Base-by-base conservation (phyloP, 768 basidiomycete genomes). In the Leccinum arenicola region DNA sequence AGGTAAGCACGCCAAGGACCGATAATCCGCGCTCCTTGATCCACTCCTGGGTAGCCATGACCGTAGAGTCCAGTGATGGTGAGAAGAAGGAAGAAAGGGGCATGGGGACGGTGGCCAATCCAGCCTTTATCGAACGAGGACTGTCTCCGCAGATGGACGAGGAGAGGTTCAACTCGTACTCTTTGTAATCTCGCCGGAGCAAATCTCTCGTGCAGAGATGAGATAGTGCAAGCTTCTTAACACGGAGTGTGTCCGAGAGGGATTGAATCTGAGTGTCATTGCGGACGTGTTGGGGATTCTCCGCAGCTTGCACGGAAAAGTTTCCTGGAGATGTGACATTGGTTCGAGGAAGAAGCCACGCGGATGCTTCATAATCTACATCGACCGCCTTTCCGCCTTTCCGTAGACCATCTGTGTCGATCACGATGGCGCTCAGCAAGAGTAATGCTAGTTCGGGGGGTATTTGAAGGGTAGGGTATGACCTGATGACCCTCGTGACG, bases 121-220 rank as follows among this genome's bases (percentile, higher is more conserved):
- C 95, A 1, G 86, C 86, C 57, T 80, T 82, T 43, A 92, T 76
- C 8, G 75, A 68, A 29, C 73, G 66, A 8, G 66, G 59, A 17
- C 68, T 70, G 1, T 71, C 59, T 50, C 59, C 61, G 23, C 56
- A 53, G 36, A 72, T 50, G 33, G 61, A 52, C 11, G 63, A 17
- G 1, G 77, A 68, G 3, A 86, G 80, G 0, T 76, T 72, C 58
- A 84, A 73, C 1, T 73, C 69, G 68, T 94, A 96, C 63, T 96
- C 87, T 71, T 99, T 98, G 79, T 95, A 99, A 74, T 99, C 97
- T n/a, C 97, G 78, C 12, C 93, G 81, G 5, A 99, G 81, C 19
- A 98, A 83, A 67, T 98, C 94, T 57, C 82, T 79, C 0, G 85
- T 84, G 8, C 75, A 76, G 17, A 98, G 79, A 61, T 85, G 81